phyloP scores from a whole-genome alignment of 2,329 filamentous ascomycete genomes.

The Aureobasidium lini region DNA sequence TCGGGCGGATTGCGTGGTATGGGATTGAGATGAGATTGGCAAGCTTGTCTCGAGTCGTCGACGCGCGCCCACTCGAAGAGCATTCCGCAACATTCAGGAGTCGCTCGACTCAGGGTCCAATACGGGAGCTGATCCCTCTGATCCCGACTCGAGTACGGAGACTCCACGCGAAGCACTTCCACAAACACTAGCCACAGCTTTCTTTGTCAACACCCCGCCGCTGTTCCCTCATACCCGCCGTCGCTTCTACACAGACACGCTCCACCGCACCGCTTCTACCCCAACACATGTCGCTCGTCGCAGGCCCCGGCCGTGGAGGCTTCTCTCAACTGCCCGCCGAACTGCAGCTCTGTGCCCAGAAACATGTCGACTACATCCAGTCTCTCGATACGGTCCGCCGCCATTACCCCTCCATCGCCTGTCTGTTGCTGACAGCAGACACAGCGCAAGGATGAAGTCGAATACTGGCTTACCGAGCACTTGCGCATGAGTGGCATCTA shows the following conservation, averaged over 20 bases:
- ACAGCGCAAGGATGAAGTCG: conserved; percentile 82
- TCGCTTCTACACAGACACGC: neutral
- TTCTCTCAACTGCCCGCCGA: conserved; percentile 36
- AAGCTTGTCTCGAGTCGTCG: too few relatives aligned
- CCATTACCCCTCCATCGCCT: conserved; percentile 11
- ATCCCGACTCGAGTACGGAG: too few relatives aligned
- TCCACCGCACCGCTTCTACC: neutral
- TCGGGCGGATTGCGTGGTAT: too few relatives aligned
- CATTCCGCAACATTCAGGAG: too few relatives aligned
- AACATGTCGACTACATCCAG: conserved; percentile 88
- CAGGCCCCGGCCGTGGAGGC: conserved; percentile 51
- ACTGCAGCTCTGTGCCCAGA: conserved; percentile 48
- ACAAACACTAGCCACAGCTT: too few relatives aligned
- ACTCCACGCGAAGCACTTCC: too few relatives aligned
- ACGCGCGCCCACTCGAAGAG: too few relatives aligned
- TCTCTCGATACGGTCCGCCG: conserved; percentile 72
- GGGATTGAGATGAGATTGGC: too few relatives aligned
- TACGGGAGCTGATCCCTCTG: too few relatives aligned
- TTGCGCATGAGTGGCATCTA: conserved; percentile 92
- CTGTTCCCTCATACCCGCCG: neutral
- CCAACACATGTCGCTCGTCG: conserved; percentile 49
- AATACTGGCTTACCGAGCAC: conserved; percentile 98
- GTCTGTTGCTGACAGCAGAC: conserved; percentile 14
- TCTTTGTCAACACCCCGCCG: neutral
- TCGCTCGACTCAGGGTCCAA: too few relatives aligned